Conservation (phyloP, 2,329 filamentous ascomycete genomes). For the Aspergillus sp. region DNA sequence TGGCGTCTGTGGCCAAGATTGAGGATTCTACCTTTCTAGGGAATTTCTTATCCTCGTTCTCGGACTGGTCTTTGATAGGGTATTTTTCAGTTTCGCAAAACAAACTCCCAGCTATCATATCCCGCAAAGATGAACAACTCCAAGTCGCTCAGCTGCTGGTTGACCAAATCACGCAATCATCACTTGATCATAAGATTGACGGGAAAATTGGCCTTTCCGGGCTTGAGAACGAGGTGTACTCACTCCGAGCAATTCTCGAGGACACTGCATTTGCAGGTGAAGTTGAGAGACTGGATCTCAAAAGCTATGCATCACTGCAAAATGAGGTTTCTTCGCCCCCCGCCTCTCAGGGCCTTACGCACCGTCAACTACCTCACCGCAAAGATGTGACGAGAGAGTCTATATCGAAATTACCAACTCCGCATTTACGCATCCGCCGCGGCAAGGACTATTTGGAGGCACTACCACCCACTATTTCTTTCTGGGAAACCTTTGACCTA, state of each 20-base stretch:
- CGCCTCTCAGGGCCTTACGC: slow-evolving; percentile 7
- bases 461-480: slow-evolving; percentile 48
- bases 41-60: slow-evolving; percentile 31
- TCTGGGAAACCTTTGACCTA: slow-evolving; percentile 55
- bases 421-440: slow-evolving; percentile 48
- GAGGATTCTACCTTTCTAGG: slow-evolving; percentile 30
- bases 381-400: slow-evolving; percentile 24
- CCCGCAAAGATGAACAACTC: slow-evolving; percentile 28
- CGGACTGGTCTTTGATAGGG: slow-evolving; percentile 33
- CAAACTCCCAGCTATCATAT: slow-evolving; percentile 23
- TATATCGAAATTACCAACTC: slow-evolving; percentile 40
- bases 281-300: slow-evolving; percentile 28
- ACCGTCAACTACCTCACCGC: slow-evolving; percentile 15
- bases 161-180: slow-evolving; percentile 39
- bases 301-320: slow-evolving; percentile 27
- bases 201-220: slow-evolving; percentile 18
- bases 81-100: slow-evolving; percentile 31
- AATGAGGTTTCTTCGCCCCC: slow-evolving; percentile 13
- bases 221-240: slow-evolving; percentile 19
- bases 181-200: slow-evolving; percentile 29
- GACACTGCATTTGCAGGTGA: slow-evolving; percentile 21
- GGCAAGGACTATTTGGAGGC: slow-evolving; percentile 47
- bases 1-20: slow-evolving; percentile 11
- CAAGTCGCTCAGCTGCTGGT: slow-evolving; percentile 35
- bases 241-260: slow-evolving; percentile 20